Evolutionary conservation across 352 stramenopile species (phyloP), one percentile per base, ranked within the genome.

Genomic region (Peronospora destructor): DNA sequence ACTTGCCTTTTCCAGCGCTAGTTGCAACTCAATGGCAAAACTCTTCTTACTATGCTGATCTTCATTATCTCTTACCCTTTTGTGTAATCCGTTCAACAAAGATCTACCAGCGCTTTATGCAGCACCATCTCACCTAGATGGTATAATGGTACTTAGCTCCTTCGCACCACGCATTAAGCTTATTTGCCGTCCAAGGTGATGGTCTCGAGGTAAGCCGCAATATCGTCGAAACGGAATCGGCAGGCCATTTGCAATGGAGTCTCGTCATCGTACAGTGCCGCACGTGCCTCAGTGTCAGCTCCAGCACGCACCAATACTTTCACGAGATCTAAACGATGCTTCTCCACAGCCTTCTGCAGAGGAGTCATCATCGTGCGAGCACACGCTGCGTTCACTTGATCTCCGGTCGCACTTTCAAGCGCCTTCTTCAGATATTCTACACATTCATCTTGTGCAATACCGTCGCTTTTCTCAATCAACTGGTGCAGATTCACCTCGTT

Each of bases 281-380:
- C 74, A 21, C 57, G 47, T 10, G 66, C 70, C 8, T 59, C 34
- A 1, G 69, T 21, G 47, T 84, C 50, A 7, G 74, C 74, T 17
- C 74, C 71, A 25, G 64, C 61, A 45, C 43, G 7, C 14, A 85
- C 37, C 7, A 85, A 48, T 36, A 72, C 50, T 30, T 64, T 50
- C 1, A 82, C 72, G n/a, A 86, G 50, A 16, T 75, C 70, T 26
- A 76, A 38, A 8, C 63, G 66, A 33, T 78, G 64, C 53, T 74
- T 77, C 46, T 86, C 75, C 34, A 86, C 72, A 6, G 75, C 75
- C 54, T 82, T 82, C 47, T 86, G 75, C 25, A 86, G 28, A n/a
- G 68, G 66, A 13, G 75, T 82, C 71, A 86, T 82, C 28, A 58
- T 76, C 12, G 71, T 79, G 10, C 75, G 75, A 50, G 55, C 1